Evolutionary conservation across 257 asterid genomes (phyloP).

Genomic region (Agastache rugosa): DNA sequence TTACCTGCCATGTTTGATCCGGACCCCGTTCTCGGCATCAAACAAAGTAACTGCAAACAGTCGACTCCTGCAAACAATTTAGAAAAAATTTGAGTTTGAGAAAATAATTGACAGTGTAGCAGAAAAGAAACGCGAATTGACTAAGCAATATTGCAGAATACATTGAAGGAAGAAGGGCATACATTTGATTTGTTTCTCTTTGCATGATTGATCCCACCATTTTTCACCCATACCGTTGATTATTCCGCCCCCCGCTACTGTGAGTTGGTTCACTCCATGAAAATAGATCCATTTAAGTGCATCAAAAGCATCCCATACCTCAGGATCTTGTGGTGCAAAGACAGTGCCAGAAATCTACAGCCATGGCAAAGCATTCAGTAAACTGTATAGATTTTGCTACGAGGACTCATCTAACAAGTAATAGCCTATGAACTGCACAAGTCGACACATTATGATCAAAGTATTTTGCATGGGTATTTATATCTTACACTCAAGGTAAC

Average conservation of each 20-base stretch:
- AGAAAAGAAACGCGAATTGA: constrained; percentile 6
- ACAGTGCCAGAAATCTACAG: constrained; percentile 70
- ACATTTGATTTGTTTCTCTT: constrained; percentile 73
- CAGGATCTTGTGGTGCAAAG: constrained; percentile 73
- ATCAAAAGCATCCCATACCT: constrained; percentile 62
- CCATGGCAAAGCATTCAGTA: constrained; percentile 12
- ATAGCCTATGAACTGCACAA: not conserved
- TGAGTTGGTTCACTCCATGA: constrained; percentile 60
- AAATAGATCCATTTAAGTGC: constrained; percentile 84
- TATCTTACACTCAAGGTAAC: constrained; percentile 64
- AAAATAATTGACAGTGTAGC: not conserved
- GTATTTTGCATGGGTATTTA: not conserved
- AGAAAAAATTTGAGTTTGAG: not conserved
- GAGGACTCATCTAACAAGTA: not conserved
- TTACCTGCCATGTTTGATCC: constrained; percentile 99
- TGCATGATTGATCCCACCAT: constrained; percentile 98
- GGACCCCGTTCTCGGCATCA: constrained; percentile 71
- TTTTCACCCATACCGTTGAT: constrained; percentile 71
- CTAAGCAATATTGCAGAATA: not conserved
- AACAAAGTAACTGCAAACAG: constrained; percentile 54
- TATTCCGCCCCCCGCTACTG: constrained; percentile 74
- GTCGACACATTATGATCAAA: not conserved
- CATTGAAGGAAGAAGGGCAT: constrained; percentile 30
- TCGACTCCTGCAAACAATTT: constrained; percentile 71
- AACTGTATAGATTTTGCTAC: not conserved